These are phyloP conservation scores for Aspergillus glaucus DNA, from an alignment of 2,329 filamentous ascomycete species.

Conservation along the genomic window DNA sequence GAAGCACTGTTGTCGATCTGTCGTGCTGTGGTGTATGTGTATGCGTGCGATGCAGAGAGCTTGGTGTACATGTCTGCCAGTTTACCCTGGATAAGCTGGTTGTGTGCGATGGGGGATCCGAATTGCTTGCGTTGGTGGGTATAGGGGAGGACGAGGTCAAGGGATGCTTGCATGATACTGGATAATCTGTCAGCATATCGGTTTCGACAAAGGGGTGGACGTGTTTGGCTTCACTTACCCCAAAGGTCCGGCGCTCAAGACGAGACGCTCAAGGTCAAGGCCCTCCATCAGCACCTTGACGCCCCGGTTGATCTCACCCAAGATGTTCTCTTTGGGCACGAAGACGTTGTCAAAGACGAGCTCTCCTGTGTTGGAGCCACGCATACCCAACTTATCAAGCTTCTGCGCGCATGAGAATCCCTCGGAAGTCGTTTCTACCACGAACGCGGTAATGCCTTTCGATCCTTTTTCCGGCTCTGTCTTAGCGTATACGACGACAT, in stretches of 20 bases:
- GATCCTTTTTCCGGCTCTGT: constrained; percentile 71
- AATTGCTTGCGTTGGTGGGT: constrained; percentile 88
- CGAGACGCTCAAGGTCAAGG: constrained; percentile 85
- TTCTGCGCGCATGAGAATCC: constrained; percentile 87
- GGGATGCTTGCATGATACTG: constrained; percentile 79
- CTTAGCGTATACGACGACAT: constrained; percentile 95
- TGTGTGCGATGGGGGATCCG: constrained; percentile 75
- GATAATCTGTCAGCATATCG: constrained; percentile 7
- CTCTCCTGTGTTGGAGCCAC: constrained; percentile 93
- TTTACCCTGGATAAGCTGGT: constrained; percentile 88
- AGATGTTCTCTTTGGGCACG: constrained; percentile 72
- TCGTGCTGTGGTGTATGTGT: constrained; percentile 78
- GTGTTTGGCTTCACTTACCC: constrained; percentile 44
- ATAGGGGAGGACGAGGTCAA: constrained; percentile 83
- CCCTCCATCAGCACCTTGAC: constrained; percentile 94
- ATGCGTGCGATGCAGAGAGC: constrained; percentile 72
- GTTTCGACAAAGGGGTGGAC: neutral
- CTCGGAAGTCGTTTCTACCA: constrained; percentile 62
- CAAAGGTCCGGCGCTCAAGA: constrained; percentile 82
- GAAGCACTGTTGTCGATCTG: constrained; percentile 67
- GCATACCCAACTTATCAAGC: constrained; percentile 97
- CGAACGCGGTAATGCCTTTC: constrained; percentile 92
- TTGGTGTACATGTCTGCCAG: constrained; percentile 98
- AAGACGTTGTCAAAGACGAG: constrained; percentile 87
- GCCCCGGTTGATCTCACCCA: constrained; percentile 74